These are phyloP conservation scores for Alternaria novae-zelandiae DNA, from an alignment of 2,329 filamentous ascomycete species.

Conservation along the genomic window DNA sequence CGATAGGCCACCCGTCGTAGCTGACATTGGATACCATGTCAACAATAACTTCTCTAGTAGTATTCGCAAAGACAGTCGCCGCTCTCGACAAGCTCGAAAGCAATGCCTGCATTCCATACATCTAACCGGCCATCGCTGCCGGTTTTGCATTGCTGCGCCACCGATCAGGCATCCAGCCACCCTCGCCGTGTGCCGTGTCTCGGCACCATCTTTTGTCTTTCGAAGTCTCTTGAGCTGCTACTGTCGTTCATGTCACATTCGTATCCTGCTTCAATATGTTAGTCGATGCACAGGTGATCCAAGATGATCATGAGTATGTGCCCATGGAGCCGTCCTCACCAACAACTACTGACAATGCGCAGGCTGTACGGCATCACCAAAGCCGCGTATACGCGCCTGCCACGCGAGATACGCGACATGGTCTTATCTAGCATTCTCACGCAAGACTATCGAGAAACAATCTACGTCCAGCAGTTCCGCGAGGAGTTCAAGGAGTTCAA, in stretches of 20 bases:
- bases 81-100: not conserved
- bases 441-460: not conserved
- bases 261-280: not conserved
- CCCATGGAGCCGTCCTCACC: not conserved
- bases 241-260: not conserved
- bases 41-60: not conserved
- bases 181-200: not conserved
- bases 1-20: not conserved
- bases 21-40: not conserved
- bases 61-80: not conserved
- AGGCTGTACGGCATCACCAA: not conserved
- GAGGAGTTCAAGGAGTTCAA: not conserved
- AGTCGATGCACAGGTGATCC: not conserved
- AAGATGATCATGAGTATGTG: not conserved
- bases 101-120: not conserved
- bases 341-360: not conserved
- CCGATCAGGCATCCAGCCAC: not conserved
- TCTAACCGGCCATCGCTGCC: not conserved
- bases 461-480: not conserved
- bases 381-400: not conserved
- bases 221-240: not conserved
- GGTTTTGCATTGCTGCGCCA: not conserved
- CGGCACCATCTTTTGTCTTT: not conserved
- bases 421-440: not conserved
- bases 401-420: not conserved